Evolutionary conservation across 768 basidiomycete species (phyloP).

Genomic region (Cystobasidium onofrii): DNA sequence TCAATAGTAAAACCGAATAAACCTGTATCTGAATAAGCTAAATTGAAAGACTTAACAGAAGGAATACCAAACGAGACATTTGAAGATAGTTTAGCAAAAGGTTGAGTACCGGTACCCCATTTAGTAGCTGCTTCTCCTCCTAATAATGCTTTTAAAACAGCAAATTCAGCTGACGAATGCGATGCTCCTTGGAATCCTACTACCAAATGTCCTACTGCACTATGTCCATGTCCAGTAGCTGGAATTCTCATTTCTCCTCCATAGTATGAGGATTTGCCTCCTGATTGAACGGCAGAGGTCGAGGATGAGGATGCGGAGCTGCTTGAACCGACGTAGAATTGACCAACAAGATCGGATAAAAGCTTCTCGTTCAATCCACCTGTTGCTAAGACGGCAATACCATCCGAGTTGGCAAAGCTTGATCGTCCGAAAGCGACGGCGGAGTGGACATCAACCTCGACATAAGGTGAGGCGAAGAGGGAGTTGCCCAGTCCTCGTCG

Average conservation of each 20-base stretch:
- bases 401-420: constrained; percentile 62
- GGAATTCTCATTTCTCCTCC: constrained; percentile 80
- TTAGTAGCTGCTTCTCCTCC: constrained; percentile 74
- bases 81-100: constrained; percentile 59
- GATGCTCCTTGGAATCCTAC: constrained; percentile 82
- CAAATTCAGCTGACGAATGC: constrained; percentile 60
- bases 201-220: constrained; percentile 57
- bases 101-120: constrained; percentile 69
- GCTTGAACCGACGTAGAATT: constrained; percentile 56
- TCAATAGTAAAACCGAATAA: constrained; percentile 76
- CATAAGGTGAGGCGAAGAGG: constrained; percentile 69
- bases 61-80: constrained; percentile 49
- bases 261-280: constrained; percentile 55
- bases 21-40: constrained; percentile 85
- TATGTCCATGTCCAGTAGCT: constrained; percentile 51
- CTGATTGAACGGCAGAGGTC: constrained; percentile 46
- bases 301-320: constrained; percentile 46
- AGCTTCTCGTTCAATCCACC: constrained; percentile 63
- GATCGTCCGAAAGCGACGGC: constrained; percentile 61
- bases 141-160: constrained; percentile 69
- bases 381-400: constrained; percentile 77
- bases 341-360: constrained; percentile 64
- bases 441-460: constrained; percentile 49
- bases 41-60: constrained; percentile 60
- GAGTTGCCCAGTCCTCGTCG: constrained; percentile 85